Percentiles rank a stretch among this genome's conserved stretches.
Evolutionary conservation across 495 filamentous ascomycete genomes (phyloP).

Genomic region (Amphirosellinia nigrospora): DNA sequence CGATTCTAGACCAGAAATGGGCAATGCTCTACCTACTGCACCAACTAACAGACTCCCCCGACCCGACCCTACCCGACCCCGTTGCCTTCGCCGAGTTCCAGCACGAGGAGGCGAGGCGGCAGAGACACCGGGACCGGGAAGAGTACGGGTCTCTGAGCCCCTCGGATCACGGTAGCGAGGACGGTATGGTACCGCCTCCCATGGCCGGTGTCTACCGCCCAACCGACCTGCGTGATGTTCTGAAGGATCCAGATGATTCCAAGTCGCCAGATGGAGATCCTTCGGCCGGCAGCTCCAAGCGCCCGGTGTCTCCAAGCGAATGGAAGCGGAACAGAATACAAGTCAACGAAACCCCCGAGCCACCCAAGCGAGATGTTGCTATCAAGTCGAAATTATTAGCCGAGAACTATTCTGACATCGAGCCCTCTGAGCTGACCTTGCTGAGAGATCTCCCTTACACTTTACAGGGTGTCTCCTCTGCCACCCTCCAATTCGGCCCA

Average conservation of each 20-base stretch:
- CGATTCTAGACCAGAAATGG: constrained; percentile 95
- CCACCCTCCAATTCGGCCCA: constrained; percentile 75
- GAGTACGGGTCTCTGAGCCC: constrained; percentile 33
- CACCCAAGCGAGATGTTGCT: constrained; percentile 49
- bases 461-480: constrained; percentile 89
- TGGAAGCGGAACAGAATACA: constrained; percentile 31
- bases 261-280: constrained; percentile 35
- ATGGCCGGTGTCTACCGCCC: constrained; percentile 34
- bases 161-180: constrained; percentile 33
- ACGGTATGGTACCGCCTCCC: constrained; percentile 20
- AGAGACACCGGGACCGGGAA: constrained; percentile 29
- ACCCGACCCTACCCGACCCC: constrained; percentile 49
- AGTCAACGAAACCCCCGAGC: constrained; percentile 29
- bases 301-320: constrained; percentile 31
- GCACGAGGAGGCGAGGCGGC: constrained; percentile 35
- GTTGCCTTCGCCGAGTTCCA: constrained; percentile 42
- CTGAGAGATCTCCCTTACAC: constrained; percentile 93
- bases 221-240: constrained; percentile 40
- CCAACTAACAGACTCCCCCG: constrained; percentile 71
- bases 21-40: constrained; percentile 90
- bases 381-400: constrained; percentile 58
- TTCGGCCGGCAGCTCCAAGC: constrained; percentile 15
- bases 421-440: constrained; percentile 72
- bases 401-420: constrained; percentile 56
- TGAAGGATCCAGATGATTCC: constrained; percentile 39